Conservation (phyloP, 2,329 filamentous ascomycete species). For the Sclerotinia nivalis region DNA sequence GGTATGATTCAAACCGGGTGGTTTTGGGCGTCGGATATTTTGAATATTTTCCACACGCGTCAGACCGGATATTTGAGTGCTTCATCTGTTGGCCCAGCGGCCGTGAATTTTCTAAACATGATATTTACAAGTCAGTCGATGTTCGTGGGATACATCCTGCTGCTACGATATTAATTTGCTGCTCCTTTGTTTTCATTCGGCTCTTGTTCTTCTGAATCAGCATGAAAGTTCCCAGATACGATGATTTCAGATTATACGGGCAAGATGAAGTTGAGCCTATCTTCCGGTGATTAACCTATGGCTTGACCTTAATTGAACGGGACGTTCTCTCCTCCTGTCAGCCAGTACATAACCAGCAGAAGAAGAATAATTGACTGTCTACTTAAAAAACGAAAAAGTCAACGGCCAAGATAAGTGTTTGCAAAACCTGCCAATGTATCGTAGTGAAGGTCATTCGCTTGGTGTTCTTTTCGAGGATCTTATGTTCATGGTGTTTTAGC, state of each 20-base stretch:
- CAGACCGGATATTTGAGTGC: not conserved
- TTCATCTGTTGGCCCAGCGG: not conserved
- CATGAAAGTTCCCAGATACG: not conserved
- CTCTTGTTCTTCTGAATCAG: not conserved
- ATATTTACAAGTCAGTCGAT: not conserved
- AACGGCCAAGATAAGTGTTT: not conserved
- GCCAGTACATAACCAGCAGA: not conserved
- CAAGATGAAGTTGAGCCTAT: not conserved
- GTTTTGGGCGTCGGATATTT: constrained; percentile 2
- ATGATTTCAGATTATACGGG: not conserved
- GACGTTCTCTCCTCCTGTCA: not conserved
- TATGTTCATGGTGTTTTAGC: not conserved
- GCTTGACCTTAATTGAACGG: not conserved
- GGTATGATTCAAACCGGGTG: not conserved
- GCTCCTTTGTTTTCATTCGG: not conserved
- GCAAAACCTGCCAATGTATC: not conserved
- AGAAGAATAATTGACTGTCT: not conserved
- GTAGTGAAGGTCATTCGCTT: not conserved
- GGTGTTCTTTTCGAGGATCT: constrained; percentile 9
- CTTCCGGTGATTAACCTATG: no score
- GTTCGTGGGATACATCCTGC: not conserved
- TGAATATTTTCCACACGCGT: not conserved
- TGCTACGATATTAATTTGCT: not conserved
- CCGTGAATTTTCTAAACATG: not conserved
- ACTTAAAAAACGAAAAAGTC: not conserved